Percentiles rank a stretch among this genome's conserved stretches.
Conservation (phyloP, 2,329 filamentous ascomycete genomes). For the Stachybotrys elegans region DNA sequence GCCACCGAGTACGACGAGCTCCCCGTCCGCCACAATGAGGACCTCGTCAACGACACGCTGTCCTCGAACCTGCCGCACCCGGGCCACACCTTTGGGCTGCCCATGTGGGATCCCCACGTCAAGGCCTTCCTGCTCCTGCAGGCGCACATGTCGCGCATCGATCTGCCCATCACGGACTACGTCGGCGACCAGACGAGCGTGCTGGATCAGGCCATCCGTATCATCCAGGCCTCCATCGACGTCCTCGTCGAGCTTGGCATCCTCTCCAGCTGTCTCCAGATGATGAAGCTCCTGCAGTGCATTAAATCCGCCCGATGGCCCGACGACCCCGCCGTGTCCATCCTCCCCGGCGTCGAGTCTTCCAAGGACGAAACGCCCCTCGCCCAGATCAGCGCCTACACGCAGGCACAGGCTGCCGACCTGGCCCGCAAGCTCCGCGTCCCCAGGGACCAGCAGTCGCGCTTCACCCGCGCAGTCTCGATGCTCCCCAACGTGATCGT, state of each 20-base stretch:
- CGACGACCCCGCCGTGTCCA: constrained; percentile 69
- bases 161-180: constrained; percentile 93
- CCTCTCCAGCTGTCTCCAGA: constrained; percentile 69
- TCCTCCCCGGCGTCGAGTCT: constrained; percentile 68
- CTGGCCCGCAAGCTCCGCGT: constrained; percentile 49
- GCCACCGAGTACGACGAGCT: constrained; percentile 97
- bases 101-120: constrained; percentile 98
- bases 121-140: constrained; percentile 93
- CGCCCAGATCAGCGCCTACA: constrained; percentile 33
- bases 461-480: constrained; percentile 55
- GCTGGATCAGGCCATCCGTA: constrained; percentile 92
- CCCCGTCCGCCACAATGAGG: constrained; percentile 95
- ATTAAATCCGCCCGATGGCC: constrained; percentile 94
- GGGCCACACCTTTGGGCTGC: constrained; percentile 60
- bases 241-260: constrained; percentile 86
- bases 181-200: constrained; percentile 89
- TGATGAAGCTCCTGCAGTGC: constrained; percentile 83
- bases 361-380: constrained; percentile 37
- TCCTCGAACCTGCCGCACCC: constrained; percentile 71
- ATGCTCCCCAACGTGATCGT: constrained; percentile 67
- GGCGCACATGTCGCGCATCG: constrained; percentile 88
- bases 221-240: constrained; percentile 92
- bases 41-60: constrained; percentile 90
- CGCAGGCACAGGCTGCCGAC: constrained; percentile 29
- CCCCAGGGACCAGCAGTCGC: constrained; percentile 33